A percentile compares a stretch with the other conserved stretches of the same genome.
Conservation (phyloP, 805 yeast genomes). For the Saturnispora hagleri region DNA sequence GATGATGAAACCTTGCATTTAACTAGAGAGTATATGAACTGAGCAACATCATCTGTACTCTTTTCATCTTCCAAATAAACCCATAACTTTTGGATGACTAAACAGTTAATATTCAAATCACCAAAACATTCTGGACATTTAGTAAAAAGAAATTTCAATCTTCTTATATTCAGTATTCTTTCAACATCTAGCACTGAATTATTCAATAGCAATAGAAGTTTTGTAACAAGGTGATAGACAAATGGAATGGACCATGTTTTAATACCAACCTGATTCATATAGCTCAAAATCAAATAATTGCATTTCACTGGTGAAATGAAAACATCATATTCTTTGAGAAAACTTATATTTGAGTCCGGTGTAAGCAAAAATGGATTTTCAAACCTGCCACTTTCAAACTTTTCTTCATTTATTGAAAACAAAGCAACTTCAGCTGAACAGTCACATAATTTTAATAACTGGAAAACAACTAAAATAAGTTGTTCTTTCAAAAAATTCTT, state of each 20-base stretch:
- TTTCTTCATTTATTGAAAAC: background rate
- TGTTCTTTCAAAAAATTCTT: conserved; percentile 18
- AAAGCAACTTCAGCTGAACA: conserved; percentile 15
- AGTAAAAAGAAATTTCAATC: conserved; percentile 30
- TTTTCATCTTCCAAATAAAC: conserved; percentile 15
- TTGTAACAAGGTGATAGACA: conserved; percentile 32
- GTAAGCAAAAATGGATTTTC: background rate
- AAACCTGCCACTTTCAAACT: no score
- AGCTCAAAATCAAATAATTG: conserved; percentile 8
- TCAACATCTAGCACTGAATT: conserved; percentile 19
- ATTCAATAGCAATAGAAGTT: conserved; percentile 23
- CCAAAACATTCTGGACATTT: conserved; percentile 18
- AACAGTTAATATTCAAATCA: conserved; percentile 14
- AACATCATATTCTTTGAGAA: conserved; percentile 15
- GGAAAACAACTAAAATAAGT: conserved; percentile 26
- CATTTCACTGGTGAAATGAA: conserved; percentile 9
- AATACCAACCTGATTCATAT: conserved; percentile 5
- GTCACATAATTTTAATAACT: conserved; percentile 34
- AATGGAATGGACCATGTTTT: conserved; percentile 30
- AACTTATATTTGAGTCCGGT: conserved; percentile 1
- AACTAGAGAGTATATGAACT: conserved; percentile 19
- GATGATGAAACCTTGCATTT: conserved; percentile 3
- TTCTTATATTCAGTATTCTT: conserved; percentile 24
- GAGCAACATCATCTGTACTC: conserved; percentile 22
- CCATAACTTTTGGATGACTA: conserved; percentile 4